A percentile compares a stretch with the other conserved stretches of the same genome.
Conservation (phyloP, 768 basidiomycete genomes). For the Boletus subcaerulescens region DNA sequence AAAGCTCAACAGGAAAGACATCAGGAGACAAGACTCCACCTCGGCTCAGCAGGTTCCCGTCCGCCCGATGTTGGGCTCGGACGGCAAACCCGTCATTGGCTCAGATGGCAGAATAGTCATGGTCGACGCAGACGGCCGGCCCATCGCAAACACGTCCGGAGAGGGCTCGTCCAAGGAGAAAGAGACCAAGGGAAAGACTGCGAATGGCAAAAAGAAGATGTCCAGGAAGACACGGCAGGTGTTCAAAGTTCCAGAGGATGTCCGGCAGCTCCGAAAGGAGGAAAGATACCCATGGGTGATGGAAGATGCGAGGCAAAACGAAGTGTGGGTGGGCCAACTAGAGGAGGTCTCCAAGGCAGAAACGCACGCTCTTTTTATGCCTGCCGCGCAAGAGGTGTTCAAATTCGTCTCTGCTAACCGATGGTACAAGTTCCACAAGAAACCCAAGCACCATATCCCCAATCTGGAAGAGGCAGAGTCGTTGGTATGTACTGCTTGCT, state of each 20-base stretch:
- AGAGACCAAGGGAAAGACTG: constrained; percentile 42
- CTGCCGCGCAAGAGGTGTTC: constrained; percentile 76
- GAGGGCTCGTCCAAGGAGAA: constrained; percentile 32
- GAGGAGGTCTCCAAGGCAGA: constrained; percentile 71
- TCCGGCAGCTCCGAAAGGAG: constrained; percentile 75
- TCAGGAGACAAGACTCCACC: constrained; percentile 46
- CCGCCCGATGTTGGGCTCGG: constrained; percentile 72
- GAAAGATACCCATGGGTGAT: constrained; percentile 92
- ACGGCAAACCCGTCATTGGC: constrained; percentile 83
- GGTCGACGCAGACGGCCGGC: constrained; percentile 76
- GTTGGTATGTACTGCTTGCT: constrained; percentile 43
- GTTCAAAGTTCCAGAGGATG: constrained; percentile 75
- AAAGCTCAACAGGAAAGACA: constrained; percentile 85
- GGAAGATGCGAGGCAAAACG: constrained; percentile 70
- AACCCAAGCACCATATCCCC: constrained; percentile 69
- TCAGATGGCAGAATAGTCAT: constrained; percentile 74
- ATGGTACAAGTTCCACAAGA: constrained; percentile 93
- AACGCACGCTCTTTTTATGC: constrained; percentile 82
- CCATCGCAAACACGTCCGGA: constrained; percentile 44
- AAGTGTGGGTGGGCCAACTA: constrained; percentile 80
- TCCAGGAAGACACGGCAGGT: constrained; percentile 84
- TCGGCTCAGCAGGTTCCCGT: constrained; percentile 50
- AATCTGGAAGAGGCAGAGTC: constrained; percentile 66
- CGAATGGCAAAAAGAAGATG: constrained; percentile 65
- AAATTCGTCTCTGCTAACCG: constrained; percentile 85